Evolutionary conservation across 805 yeast species (phyloP), one percentile per base, ranked within the genome.

Genomic region (Ogataea siamensis): DNA sequence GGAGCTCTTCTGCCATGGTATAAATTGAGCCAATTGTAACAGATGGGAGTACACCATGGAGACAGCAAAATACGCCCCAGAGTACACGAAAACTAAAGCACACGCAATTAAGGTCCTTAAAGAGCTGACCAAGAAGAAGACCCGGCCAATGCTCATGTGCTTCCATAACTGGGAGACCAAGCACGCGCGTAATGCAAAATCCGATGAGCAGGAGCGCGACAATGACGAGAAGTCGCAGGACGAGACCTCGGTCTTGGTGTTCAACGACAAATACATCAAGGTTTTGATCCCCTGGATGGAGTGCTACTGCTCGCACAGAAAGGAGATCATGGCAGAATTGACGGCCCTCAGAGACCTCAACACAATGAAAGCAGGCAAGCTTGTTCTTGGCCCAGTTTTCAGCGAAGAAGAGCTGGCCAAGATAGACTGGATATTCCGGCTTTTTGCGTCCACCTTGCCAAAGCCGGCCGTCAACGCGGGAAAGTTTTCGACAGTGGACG

Each of bases 61-160:
- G 3, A n/a, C n/a, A n/a, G n/a, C n/a, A n/a, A 22, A 22, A 22
- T 22, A 5, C 3, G 25, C 10, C 5, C 25, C n/a, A 6, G 25
- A 22, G n/a, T 22, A 43, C 2, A 48, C 19, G 16, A 46, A 42
- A 14, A 49, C 47, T 16, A 32, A 31, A 6, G 18, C 26, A 8
- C 50, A 55, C 36, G 38, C 53, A 5, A 37, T 32, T n/a, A 19
- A 34, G 1, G 54, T 45, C 14, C 39, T 56, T 15, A 43, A 33
- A 28, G 51, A 50, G 23, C 33, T 57, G 9, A 47, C 51, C 7
- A 57, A 57, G 33, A 34, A 39, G 26, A 57, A 57, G 27, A 50
- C 50, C 5, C 40, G 37, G 28, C 46, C 43, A 2, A 44, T 57
- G 11, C 26, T 53, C 5, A 43, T 40, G 30, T 38, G 49, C 7